Conservation (phyloP, 176 grass and related monocot species). For the barley (Hordeum vulgare) region MorexV3_pseudomolecules_assembly NC_058522.1:531511285-531511784, state of each 20-base stretch:
- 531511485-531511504: neutral
- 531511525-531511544: neutral
- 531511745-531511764: constrained; percentile 42
- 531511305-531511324: neutral
- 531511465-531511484: constrained; percentile 14
- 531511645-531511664: constrained; percentile 61
- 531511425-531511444: neutral
- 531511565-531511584: constrained; percentile 76
- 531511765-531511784: constrained; percentile 61
- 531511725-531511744: constrained; percentile 31
- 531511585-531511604: constrained; percentile 79
- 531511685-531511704: constrained; percentile 54
- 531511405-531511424: constrained; percentile 2
- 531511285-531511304: neutral
- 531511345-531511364: neutral
- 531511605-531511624: constrained; percentile 60
- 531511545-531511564: constrained; percentile 50
- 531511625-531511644: constrained; percentile 42
- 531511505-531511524: neutral
- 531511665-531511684: constrained; percentile 77
- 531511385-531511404: neutral
- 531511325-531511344: neutral
- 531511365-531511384: too few relatives aligned
- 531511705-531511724: constrained; percentile 57
- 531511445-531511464: neutral